Percentiles rank a stretch among this genome's conserved stretches.
Evolutionary conservation across 106 monocot species (phyloP).

Genomic region (Cymbidium sinense): DNA sequence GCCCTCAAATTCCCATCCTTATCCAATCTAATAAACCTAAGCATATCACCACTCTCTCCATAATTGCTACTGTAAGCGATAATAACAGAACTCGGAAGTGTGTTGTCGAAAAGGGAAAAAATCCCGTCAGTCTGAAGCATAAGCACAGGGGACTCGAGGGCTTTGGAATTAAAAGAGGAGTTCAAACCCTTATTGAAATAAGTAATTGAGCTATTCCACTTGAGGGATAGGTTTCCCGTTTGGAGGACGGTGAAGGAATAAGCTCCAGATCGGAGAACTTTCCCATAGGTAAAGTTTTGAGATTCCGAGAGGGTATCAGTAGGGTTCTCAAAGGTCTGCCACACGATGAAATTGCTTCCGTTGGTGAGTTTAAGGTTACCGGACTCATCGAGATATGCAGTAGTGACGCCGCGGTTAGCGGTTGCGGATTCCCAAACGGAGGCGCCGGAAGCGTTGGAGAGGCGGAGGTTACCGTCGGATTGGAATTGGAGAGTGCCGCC

Average conservation of each 20-base stretch:
- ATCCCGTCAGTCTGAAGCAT: conserved; percentile 48
- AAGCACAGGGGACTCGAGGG: conserved; percentile 36
- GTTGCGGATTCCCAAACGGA: conserved; percentile 50
- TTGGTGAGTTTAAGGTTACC: conserved; percentile 53
- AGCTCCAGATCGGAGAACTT: conserved; percentile 31
- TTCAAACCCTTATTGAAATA: conserved; percentile 74
- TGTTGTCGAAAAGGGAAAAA: conserved; percentile 28
- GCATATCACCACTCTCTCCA: conserved; percentile 38
- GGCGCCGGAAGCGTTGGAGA: conserved; percentile 34
- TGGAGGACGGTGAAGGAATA: conserved; percentile 52
- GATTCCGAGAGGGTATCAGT: conserved; percentile 47
- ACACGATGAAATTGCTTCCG: conserved; percentile 21
- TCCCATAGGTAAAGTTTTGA: conserved; percentile 45
- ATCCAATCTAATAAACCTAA: conserved; percentile 64
- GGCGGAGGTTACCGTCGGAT: conserved; percentile 52
- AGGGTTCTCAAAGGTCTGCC: conserved; percentile 71
- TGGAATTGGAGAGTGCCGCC: conserved; percentile 32
- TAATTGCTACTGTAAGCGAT: conserved; percentile 80
- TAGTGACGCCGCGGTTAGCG: conserved; percentile 23
- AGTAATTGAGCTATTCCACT: conserved; percentile 28
- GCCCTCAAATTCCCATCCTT: conserved; percentile 74
- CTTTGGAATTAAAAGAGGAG: conserved; percentile 29
- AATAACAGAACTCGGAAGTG: conserved; percentile 19
- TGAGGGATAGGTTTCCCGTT: conserved; percentile 60
- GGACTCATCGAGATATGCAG: conserved; percentile 35